phyloP scores from a whole-genome alignment of 1,139 yeast genomes.

The Candida glucosophila region DNA sequence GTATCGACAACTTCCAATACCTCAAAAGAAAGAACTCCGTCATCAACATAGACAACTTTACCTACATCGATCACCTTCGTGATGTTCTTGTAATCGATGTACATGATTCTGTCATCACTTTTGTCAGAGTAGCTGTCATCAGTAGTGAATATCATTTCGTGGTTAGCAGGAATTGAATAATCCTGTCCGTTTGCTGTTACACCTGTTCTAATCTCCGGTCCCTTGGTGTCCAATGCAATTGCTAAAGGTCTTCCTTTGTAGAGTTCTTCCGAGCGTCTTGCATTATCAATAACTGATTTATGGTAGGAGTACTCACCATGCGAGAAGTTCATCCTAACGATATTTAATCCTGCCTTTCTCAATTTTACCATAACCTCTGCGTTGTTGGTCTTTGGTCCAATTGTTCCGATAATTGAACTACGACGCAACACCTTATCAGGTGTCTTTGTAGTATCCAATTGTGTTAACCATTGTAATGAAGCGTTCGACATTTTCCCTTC shows the following conservation, averaged over 20 bases:
- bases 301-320: slow-evolving; percentile 98
- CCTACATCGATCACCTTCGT: slow-evolving; percentile 87
- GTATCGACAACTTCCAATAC: slow-evolving; percentile 77
- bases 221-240: slow-evolving; percentile 97
- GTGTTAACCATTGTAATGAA: slow-evolving; percentile 65
- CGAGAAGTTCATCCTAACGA: slow-evolving; percentile 97
- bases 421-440: slow-evolving; percentile 88
- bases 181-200: slow-evolving; percentile 74
- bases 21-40: slow-evolving; percentile 94
- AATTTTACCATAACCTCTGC: slow-evolving; percentile 78
- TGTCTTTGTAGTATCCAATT: slow-evolving; percentile 66
- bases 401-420: slow-evolving; percentile 95
- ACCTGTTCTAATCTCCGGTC: slow-evolving; percentile 99
- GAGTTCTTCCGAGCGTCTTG: slow-evolving; percentile 84
- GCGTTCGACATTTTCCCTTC: slow-evolving; percentile 17
- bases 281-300: slow-evolving; percentile 91
- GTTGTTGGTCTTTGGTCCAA: slow-evolving; percentile 94
- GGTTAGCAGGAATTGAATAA: slow-evolving; percentile 75
- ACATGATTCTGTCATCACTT: slow-evolving; percentile 78
- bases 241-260: slow-evolving; percentile 96
- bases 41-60: slow-evolving; percentile 87
- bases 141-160: slow-evolving; percentile 89
- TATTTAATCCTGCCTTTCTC: slow-evolving; percentile 95
- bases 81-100: slow-evolving; percentile 89
- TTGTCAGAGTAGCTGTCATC: slow-evolving; percentile 67